These are phyloP conservation scores for Russula sp. DNA, from an alignment of 768 basidiomycete species.

Conservation along the genomic window DNA sequence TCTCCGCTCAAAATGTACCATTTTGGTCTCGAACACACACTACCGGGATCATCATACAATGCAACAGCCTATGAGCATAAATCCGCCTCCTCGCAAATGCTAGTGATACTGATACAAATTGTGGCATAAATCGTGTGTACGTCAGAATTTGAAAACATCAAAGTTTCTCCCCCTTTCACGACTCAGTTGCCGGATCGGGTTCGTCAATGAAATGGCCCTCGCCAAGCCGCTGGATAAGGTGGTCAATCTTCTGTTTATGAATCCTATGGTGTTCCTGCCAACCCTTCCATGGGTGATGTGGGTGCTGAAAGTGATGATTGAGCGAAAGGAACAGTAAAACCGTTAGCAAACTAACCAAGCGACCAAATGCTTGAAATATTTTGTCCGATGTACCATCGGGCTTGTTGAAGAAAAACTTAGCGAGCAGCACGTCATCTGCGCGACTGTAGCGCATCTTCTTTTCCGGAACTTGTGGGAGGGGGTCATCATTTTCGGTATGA, in stretches of 20 bases:
- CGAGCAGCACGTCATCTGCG: slow-evolving; percentile 74
- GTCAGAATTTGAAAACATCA: not conserved
- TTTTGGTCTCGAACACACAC: no score
- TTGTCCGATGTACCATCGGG: slow-evolving; percentile 81
- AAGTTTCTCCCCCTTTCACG: slow-evolving; percentile 4
- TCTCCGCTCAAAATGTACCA: not conserved
- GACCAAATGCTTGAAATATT: slow-evolving; percentile 78
- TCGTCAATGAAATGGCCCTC: slow-evolving; percentile 55
- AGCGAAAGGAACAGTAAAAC: not conserved
- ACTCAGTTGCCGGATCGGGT: slow-evolving; percentile 23
- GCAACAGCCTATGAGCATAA: not conserved
- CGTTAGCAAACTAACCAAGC: slow-evolving; percentile 47
- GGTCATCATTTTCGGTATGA: slow-evolving; percentile 61
- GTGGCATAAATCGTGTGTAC: slow-evolving; percentile 12
- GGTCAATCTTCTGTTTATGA: slow-evolving; percentile 83
- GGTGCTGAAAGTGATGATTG: slow-evolving; percentile 48
- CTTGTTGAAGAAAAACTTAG: slow-evolving; percentile 66
- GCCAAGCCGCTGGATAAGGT: slow-evolving; percentile 60
- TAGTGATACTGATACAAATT: slow-evolving; percentile 28
- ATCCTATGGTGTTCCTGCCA: slow-evolving; percentile 93
- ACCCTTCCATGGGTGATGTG: slow-evolving; percentile 91
- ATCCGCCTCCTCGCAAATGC: slow-evolving; percentile 18
- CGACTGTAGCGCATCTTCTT: slow-evolving; percentile 88
- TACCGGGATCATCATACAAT: not conserved
- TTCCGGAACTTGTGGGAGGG: slow-evolving; percentile 70